A percentile compares a stretch with the other conserved stretches of the same genome.
phyloP scores from a whole-genome alignment of 768 basidiomycete species.

The Tephrocybe rancida region DNA sequence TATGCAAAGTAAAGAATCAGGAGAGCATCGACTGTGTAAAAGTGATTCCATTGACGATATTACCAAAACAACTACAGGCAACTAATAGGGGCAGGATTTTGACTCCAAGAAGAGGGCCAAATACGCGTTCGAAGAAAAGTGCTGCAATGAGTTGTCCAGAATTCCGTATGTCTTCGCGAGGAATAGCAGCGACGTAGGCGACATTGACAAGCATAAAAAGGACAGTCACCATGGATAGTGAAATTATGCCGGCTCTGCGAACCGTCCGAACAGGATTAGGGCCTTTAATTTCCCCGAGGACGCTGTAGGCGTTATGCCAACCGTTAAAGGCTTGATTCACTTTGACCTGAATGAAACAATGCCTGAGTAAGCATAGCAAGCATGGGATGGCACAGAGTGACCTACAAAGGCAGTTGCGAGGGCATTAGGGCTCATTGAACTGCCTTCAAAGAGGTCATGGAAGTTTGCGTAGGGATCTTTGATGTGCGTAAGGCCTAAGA shows the following conservation, averaged over 20 bases:
- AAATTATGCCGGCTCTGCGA: slow-evolving; percentile 41
- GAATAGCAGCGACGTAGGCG: slow-evolving; percentile 37
- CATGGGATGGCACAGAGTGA: background rate
- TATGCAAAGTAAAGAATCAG: background rate
- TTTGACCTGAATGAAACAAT: slow-evolving; percentile 26
- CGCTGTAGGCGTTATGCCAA: slow-evolving; percentile 43
- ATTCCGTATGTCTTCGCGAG: slow-evolving; percentile 32
- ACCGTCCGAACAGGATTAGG: slow-evolving; percentile 46
- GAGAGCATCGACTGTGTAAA: no score
- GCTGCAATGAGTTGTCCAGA: slow-evolving; percentile 38
- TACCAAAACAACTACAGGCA: slow-evolving; percentile 37
- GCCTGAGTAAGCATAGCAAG: slow-evolving; percentile 7
- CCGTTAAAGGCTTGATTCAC: slow-evolving; percentile 34
- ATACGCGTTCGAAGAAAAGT: slow-evolving; percentile 33
- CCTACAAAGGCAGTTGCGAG: slow-evolving; percentile 35
- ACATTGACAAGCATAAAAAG: slow-evolving; percentile 52
- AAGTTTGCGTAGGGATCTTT: slow-evolving; percentile 60
- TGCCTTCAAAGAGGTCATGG: slow-evolving; percentile 55
- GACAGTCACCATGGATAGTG: slow-evolving; percentile 39
- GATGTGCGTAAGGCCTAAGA: slow-evolving; percentile 55
- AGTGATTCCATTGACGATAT: slow-evolving; percentile 28
- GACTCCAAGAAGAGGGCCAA: slow-evolving; percentile 26
- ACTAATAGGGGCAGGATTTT: slow-evolving; percentile 33
- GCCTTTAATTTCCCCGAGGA: slow-evolving; percentile 43
- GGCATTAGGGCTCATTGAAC: slow-evolving; percentile 44